Percentiles rank a stretch among this genome's conserved stretches.
Conservation (phyloP, 2,329 filamentous ascomycete species). For the Metarhizium guizhouense region DNA sequence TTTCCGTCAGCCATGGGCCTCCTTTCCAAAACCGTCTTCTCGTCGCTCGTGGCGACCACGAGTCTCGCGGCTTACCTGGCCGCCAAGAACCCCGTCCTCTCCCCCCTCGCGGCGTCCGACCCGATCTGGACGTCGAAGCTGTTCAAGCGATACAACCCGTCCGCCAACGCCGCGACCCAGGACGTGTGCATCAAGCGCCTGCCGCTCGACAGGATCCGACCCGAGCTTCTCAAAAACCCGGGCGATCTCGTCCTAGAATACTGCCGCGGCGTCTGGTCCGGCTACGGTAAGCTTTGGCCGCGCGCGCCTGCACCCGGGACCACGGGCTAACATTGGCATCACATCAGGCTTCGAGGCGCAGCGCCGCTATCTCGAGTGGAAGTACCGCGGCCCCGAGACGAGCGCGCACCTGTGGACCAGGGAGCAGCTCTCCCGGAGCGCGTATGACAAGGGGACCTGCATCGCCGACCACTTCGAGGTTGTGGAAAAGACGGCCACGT, state of each 20-base stretch:
- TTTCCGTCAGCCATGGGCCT: not conserved
- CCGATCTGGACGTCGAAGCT: slow-evolving; percentile 49
- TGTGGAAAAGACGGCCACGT: slow-evolving; percentile 49
- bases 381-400: slow-evolving; percentile 48
- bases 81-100: slow-evolving; percentile 45
- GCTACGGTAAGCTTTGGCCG: slow-evolving; percentile 42
- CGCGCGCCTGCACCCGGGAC: not conserved
- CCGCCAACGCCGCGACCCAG: slow-evolving; percentile 51
- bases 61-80: slow-evolving; percentile 27
- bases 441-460: slow-evolving; percentile 52
- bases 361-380: slow-evolving; percentile 47
- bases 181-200: slow-evolving; percentile 57
- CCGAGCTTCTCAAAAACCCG: slow-evolving; percentile 54
- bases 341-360: slow-evolving; percentile 47
- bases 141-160: slow-evolving; percentile 52
- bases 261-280: slow-evolving; percentile 59
- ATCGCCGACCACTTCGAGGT: slow-evolving; percentile 69
- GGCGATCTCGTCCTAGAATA: slow-evolving; percentile 52
- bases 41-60: not conserved
- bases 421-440: slow-evolving; percentile 42
- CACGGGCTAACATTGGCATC: not conserved
- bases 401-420: slow-evolving; percentile 52
- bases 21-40: not conserved
- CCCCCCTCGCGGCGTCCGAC: slow-evolving; percentile 46
- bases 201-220: slow-evolving; percentile 53